A percentile compares a stretch with the other conserved stretches of the same genome.
phyloP scores from a whole-genome alignment of 2,329 filamentous ascomycete species.

The Pseudogymnoascus sp. region DNA sequence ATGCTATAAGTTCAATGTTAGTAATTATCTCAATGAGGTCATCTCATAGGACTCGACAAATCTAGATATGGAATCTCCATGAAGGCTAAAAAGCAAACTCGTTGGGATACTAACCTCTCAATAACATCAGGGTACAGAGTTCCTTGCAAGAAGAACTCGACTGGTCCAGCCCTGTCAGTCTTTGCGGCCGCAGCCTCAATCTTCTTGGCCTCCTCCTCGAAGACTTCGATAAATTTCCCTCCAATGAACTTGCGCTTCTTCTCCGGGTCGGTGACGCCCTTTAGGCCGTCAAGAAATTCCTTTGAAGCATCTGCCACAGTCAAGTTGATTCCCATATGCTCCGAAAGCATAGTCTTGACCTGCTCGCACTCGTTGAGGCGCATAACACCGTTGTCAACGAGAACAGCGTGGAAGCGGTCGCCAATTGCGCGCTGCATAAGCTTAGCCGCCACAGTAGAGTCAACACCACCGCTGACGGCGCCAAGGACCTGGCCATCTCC shows the following conservation, averaged over 20 bases:
- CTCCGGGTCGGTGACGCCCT: conserved; percentile 74
- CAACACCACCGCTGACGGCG: conserved; percentile 76
- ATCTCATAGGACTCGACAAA: neutral
- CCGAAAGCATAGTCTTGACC: conserved; percentile 70
- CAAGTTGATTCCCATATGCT: conserved; percentile 83
- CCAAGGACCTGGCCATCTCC: conserved; percentile 77
- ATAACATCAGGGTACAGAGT: conserved; percentile 58
- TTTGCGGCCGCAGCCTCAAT: conserved; percentile 66
- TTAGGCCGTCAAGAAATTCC: conserved; percentile 67
- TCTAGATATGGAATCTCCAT: conserved; percentile 35
- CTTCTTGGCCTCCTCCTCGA: conserved; percentile 68
- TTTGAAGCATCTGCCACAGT: conserved; percentile 77
- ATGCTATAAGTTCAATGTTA: conserved; percentile 35
- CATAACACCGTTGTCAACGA: conserved; percentile 81
- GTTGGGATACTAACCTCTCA: conserved; percentile 29
- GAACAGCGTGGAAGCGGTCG: conserved; percentile 70
- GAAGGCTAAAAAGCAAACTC: conserved; percentile 29
- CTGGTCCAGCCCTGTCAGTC: conserved; percentile 61
- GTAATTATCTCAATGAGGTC: conserved; percentile 48
- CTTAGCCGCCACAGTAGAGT: conserved; percentile 79
- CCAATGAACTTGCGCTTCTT: conserved; percentile 89
- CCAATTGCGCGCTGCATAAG: conserved; percentile 84
- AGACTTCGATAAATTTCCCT: conserved; percentile 69
- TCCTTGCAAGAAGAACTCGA: conserved; percentile 83
- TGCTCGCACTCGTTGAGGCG: conserved; percentile 75